A percentile compares a stretch with the other conserved stretches of the same genome.
Conservation (phyloP, 108 stramenopile genomes). For the Nitzschia putrida region DNA sequence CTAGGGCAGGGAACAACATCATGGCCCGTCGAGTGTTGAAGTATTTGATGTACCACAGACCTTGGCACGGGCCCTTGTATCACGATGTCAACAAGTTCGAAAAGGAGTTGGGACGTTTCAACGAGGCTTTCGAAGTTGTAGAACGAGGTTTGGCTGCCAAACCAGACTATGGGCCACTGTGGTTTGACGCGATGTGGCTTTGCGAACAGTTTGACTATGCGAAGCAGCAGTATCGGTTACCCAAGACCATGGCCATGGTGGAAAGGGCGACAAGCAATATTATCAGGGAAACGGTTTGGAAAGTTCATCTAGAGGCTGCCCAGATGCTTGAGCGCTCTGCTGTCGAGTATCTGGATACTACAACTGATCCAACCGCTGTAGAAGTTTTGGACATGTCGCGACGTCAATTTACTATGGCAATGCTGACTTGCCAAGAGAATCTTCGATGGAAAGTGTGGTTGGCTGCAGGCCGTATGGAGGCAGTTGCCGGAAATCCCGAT, state of each 20-base stretch:
- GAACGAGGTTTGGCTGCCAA: conserved; percentile 90
- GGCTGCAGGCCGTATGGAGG: conserved; percentile 93
- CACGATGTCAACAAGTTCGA: conserved; percentile 93
- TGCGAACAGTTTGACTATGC: conserved; percentile 76
- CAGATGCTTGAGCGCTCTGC: conserved; percentile 91
- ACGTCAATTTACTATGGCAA: conserved; percentile 79
- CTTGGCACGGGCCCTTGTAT: conserved; percentile 98
- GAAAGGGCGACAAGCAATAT: conserved; percentile 81
- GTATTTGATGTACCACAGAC: conserved; percentile 90
- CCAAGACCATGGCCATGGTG: conserved; percentile 71
- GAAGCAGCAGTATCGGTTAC: conserved; percentile 51
- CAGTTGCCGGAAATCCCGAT: conserved; percentile 76
- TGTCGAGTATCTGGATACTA: conserved; percentile 33
- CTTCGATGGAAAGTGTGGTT: conserved; percentile 96
- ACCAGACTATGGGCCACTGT: conserved; percentile 94
- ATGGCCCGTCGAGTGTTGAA: conserved; percentile 85
- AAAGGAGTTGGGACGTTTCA: conserved; percentile 68
- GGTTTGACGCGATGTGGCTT: conserved; percentile 95
- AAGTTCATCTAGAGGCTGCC: conserved; percentile 94
- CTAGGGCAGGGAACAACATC: conserved; percentile 84
- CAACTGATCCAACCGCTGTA: conserved; percentile 39
- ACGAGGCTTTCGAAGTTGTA: conserved; percentile 87
- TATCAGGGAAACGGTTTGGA: conserved; percentile 94
- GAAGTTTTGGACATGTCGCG: conserved; percentile 40
- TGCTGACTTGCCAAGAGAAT: conserved; percentile 86